phyloP scores from a whole-genome alignment of 2,329 filamentous ascomycete species.

The Beauveria australis region DNA sequence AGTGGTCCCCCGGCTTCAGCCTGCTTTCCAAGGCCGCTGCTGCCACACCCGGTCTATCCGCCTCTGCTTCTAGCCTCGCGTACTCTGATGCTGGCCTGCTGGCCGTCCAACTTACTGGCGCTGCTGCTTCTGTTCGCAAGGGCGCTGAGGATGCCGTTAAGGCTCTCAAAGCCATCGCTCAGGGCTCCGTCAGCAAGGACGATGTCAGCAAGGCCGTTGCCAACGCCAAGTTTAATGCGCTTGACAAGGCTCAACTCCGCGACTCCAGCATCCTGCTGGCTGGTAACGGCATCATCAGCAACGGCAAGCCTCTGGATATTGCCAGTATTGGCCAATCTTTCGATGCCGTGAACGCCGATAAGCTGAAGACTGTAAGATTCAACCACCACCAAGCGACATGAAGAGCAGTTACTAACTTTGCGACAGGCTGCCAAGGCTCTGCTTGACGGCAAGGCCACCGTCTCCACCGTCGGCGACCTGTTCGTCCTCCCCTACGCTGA shows the following conservation, averaged over 20 bases:
- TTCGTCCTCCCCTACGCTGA: constrained; percentile 85
- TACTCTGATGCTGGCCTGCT: constrained; percentile 95
- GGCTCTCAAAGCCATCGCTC: constrained; percentile 71
- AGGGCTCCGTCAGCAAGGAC: constrained; percentile 70
- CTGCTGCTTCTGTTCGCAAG: constrained; percentile 62
- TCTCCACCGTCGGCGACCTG: constrained; percentile 85
- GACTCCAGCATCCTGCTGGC: constrained; percentile 72
- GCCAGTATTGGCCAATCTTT: constrained; percentile 70
- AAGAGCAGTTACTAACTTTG: constrained; percentile 18
- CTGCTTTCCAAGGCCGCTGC: constrained; percentile 74
- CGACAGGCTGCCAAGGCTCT: constrained; percentile 76
- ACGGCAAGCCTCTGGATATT: constrained; percentile 76
- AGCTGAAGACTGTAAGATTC: constrained; percentile 71
- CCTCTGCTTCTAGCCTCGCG: constrained; percentile 67
- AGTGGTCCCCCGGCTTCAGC: constrained; percentile 92
- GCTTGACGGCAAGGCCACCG: constrained; percentile 79
- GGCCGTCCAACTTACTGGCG: constrained; percentile 70
- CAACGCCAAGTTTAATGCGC: constrained; percentile 84
- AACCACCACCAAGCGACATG: background rate
- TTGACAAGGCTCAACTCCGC: constrained; percentile 73
- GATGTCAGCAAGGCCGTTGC: constrained; percentile 87
- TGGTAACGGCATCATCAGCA: constrained; percentile 74
- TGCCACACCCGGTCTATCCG: constrained; percentile 55
- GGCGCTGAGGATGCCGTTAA: constrained; percentile 72
- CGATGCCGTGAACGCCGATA: constrained; percentile 72